Evolutionary conservation across 192 early-diverging fungal species (phyloP).

Genomic region (Entomortierella lignicola): DNA sequence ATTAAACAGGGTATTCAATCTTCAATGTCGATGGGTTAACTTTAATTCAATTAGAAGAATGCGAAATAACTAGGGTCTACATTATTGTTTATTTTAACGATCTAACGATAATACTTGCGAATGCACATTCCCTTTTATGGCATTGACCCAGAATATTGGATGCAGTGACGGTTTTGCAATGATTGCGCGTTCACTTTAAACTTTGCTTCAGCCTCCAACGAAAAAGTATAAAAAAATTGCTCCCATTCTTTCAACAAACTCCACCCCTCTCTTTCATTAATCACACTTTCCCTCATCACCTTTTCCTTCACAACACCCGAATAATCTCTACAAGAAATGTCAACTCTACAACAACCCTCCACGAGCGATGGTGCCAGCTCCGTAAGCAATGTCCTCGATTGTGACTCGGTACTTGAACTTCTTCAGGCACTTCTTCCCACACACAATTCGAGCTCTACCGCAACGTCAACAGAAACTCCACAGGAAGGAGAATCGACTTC

Average conservation of each 20-base stretch:
- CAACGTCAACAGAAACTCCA: no score
- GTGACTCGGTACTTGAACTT: constrained; percentile 23
- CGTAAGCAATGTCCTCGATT: constrained; percentile 25
- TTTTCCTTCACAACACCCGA: background rate
- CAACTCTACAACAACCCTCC: constrained; percentile 24
- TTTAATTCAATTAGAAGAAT: no score
- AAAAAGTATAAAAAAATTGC: background rate
- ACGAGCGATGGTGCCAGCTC: background rate
- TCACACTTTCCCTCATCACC: background rate
- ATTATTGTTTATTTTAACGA: no score
- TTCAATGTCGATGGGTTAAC: no score
- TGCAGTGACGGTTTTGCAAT: background rate
- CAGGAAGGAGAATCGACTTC: background rate
- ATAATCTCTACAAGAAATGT: constrained; percentile 12
- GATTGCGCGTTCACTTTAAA: constrained; percentile 14
- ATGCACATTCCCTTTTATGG: no score
- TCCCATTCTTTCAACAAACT: background rate
- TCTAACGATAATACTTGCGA: no score
- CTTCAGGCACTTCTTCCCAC: constrained; percentile 21
- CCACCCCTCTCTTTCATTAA: background rate
- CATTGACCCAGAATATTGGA: no score
- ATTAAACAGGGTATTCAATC: no score
- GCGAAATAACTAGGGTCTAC: no score
- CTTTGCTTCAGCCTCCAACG: no score
- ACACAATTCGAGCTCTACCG: background rate